Conservation (phyloP, 768 basidiomycete species). For the Boletellus ananiceps region DNA sequence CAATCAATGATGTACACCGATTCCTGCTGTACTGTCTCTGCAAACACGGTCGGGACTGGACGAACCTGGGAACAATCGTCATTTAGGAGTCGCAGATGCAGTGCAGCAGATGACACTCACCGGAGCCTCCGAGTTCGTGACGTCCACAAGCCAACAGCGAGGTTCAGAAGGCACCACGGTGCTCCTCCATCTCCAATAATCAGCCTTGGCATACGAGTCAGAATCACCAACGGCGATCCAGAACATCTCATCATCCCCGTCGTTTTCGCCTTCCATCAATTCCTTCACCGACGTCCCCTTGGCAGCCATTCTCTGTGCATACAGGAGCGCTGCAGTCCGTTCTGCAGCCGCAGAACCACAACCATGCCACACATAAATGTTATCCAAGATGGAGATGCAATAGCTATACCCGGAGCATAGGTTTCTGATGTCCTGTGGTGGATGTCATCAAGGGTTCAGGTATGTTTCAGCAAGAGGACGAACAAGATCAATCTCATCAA, state of each 20-base stretch:
- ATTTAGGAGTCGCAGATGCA: not conserved
- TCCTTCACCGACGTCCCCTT: slow-evolving; percentile 44
- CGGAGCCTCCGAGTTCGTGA: slow-evolving; percentile 27
- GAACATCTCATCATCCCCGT: slow-evolving; percentile 69
- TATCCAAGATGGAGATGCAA: slow-evolving; percentile 65
- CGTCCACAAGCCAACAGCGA: slow-evolving; percentile 57
- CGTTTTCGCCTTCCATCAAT: slow-evolving; percentile 60
- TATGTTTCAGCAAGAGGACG: slow-evolving; percentile 3
- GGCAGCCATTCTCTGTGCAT: slow-evolving; percentile 47
- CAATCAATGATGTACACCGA: slow-evolving; percentile 70
- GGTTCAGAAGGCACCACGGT: slow-evolving; percentile 40
- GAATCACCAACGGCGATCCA: slow-evolving; percentile 83
- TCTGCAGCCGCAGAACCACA: slow-evolving; percentile 59
- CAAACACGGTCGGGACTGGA: slow-evolving; percentile 41
- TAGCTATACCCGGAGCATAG: slow-evolving; percentile 85
- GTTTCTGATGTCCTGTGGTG: slow-evolving; percentile 50
- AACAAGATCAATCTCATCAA: slow-evolving; percentile 75
- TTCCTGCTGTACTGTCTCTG: slow-evolving; percentile 34
- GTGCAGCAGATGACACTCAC: slow-evolving; percentile 34
- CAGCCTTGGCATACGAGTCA: slow-evolving; percentile 63
- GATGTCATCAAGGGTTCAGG: slow-evolving; percentile 3
- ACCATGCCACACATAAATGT: slow-evolving; percentile 80
- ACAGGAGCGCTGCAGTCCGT: slow-evolving; percentile 56
- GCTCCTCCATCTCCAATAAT: slow-evolving; percentile 78
- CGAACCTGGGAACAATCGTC: slow-evolving; percentile 38